phyloP scores from a whole-genome alignment of 345 rosid genomes.

The Eucalyptus sp. region DNA sequence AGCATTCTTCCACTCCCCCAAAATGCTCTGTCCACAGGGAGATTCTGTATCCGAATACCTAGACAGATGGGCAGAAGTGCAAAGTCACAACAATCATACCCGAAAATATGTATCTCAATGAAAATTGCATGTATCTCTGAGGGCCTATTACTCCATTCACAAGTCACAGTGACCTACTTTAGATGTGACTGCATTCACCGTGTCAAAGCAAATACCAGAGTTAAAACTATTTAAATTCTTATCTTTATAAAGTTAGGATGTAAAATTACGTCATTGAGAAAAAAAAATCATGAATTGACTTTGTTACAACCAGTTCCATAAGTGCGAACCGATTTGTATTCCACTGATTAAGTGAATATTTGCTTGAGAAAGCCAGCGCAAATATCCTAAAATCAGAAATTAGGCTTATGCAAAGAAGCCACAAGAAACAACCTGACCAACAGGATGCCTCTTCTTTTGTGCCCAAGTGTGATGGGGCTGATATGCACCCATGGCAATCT shows the following conservation, averaged over 20 bases:
- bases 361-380: neutral
- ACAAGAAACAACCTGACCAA: conserved; percentile 62
- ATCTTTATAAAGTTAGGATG: neutral
- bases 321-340: neutral
- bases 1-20: conserved; percentile 23
- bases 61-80: neutral
- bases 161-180: neutral
- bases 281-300: neutral
- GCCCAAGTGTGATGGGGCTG: conserved; percentile 81
- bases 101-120: neutral
- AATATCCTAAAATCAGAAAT: neutral
- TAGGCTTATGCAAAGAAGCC: neutral
- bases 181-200: neutral
- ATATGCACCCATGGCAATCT: conserved; percentile 95
- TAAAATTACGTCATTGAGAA: neutral
- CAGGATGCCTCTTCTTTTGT: conserved; percentile 44
- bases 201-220: neutral
- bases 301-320: neutral
- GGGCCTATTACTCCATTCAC: neutral
- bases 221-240: neutral
- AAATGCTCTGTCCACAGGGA: conserved; percentile 93
- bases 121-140: neutral
- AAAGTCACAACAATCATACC: neutral
- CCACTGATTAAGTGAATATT: neutral
- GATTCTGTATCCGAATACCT: conserved; percentile 86